Evolutionary conservation across 306 rosid species (phyloP).

Genomic region (Acmispon strigosus): DNA sequence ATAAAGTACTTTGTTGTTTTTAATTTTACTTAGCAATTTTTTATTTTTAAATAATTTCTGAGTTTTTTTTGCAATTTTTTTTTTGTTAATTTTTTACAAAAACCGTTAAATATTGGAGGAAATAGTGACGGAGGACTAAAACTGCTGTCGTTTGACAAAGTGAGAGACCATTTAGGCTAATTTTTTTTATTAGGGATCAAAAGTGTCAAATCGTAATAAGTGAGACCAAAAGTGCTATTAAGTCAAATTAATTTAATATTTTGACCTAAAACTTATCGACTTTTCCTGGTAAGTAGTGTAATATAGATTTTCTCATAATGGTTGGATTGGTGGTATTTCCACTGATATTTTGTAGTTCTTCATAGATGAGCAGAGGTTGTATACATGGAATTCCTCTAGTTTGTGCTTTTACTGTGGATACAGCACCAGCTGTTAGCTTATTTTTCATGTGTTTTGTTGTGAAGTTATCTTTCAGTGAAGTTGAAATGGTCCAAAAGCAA

Average conservation of each 20-base stretch:
- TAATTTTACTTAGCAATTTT: too few relatives aligned
- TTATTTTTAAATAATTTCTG: too few relatives aligned
- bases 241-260: background rate
- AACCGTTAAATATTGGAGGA: too few relatives aligned
- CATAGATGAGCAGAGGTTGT: background rate
- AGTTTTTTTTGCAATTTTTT: too few relatives aligned
- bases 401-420: background rate
- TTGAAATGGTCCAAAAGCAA: background rate
- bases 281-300: background rate
- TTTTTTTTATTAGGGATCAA: too few relatives aligned
- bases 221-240: background rate
- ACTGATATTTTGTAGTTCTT: background rate
- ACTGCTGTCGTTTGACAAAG: too few relatives aligned
- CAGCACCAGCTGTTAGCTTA: background rate
- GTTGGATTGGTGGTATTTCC: background rate
- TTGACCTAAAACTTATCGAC: background rate
- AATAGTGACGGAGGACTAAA: too few relatives aligned
- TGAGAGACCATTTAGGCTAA: too few relatives aligned
- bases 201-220: too few relatives aligned
- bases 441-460: background rate
- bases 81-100: too few relatives aligned
- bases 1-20: too few relatives aligned
- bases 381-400: background rate
- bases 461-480: background rate
- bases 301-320: background rate